Evolutionary conservation across 208 protist species (phyloP).

Genomic region (Wallacemonas sp.): DNA sequence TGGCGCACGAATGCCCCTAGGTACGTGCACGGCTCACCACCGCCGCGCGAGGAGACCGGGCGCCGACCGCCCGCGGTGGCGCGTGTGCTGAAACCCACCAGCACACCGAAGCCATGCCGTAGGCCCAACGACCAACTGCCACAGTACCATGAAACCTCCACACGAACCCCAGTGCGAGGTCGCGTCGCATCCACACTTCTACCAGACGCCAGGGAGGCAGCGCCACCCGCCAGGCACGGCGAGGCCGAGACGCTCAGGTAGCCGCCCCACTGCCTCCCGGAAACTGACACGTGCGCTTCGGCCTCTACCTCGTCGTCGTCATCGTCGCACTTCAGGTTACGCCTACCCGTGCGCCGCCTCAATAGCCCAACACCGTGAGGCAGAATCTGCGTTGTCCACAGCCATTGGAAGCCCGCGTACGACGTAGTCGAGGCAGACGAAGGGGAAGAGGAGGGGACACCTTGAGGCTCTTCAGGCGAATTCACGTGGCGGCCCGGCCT

Average conservation of each 20-base stretch:
- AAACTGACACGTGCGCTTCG: too few relatives aligned
- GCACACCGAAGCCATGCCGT: constrained; percentile 64
- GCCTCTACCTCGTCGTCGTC: neutral
- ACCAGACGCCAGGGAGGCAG: too few relatives aligned
- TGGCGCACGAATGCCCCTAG: constrained; percentile 38
- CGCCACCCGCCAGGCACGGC: neutral
- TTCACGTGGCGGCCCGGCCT: too few relatives aligned
- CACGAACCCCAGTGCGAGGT: constrained; percentile 9
- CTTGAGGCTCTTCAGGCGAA: too few relatives aligned
- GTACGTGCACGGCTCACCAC: constrained; percentile 26
- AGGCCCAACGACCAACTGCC: constrained; percentile 49
- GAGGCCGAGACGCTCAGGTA: neutral
- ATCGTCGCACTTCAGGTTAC: neutral
- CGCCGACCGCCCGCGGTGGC: neutral
- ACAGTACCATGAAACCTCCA: constrained; percentile 32
- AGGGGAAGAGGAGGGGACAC: too few relatives aligned
- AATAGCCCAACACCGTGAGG: constrained; percentile 36
- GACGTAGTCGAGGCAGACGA: too few relatives aligned
- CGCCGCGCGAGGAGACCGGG: neutral
- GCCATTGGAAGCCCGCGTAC: constrained; percentile 30
- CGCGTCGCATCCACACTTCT: neutral
- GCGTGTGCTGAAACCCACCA: constrained; percentile 21
- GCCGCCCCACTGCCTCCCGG: neutral
- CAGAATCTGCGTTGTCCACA: constrained; percentile 13
- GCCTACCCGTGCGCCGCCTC: neutral